Base-by-base conservation (phyloP, 2,329 filamentous ascomycete species). In the Pyrenophora seminiperda region DNA sequence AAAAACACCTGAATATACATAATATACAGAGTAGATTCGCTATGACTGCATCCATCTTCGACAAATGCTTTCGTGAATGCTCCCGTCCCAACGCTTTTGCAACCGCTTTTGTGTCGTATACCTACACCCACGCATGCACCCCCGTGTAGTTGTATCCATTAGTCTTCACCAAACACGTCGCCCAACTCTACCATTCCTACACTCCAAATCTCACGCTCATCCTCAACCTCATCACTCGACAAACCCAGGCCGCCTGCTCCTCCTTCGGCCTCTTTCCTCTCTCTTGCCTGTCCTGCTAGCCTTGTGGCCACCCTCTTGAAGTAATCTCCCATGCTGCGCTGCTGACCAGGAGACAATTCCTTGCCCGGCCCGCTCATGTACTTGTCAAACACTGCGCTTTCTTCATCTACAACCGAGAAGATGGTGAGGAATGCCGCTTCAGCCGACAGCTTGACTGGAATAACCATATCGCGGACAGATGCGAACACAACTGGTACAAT, bases 181-280 rank as follows among this genome's bases (percentile, higher is more conserved):
- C 83, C 88, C 38, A 92, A 76, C 70, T 97, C 93, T 41, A 96
- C 86, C 75, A 88, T 92, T 5, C 94, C 94, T 41, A 99, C 88
- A 71, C 90, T 94, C 92, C 91, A 96, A 56, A 99, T 86, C 78
- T 99, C 94, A 74, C 85, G 88, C 78, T 97, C 91, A 75, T 99
- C 94, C 68, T 99, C 94, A 24, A 85, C 78, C 77, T 99, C 94
- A 73, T 99, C 94, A 68, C 90, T 91, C 27, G 88, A 89, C 64
- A 99, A 73, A 0, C 92, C 92, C 41, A 97, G 71, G 0, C 91
- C 91, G 38, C 92, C 92, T 50, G 87, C 83, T 6, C 93, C 94
- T 54, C 92, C 93, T 71, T 97, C 92, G 0, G 94, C 94, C 62
- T 96, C 92, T 67, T 85, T 89, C 63, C 94, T 83, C 77, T 99